Evolutionary conservation across 2,329 filamentous ascomycete genomes (phyloP).

Genomic region (Penicillium sp.): DNA sequence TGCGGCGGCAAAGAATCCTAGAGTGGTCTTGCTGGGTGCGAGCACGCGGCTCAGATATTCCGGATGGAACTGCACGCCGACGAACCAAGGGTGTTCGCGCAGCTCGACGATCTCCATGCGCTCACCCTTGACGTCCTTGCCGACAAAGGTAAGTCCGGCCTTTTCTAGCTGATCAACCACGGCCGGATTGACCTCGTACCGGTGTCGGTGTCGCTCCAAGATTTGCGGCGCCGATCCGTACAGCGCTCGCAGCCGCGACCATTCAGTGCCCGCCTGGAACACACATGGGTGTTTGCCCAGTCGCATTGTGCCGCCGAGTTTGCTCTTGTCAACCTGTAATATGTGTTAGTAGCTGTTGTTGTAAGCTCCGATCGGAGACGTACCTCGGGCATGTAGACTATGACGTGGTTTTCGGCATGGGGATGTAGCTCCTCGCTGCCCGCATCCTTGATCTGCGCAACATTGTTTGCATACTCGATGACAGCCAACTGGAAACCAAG

Average conservation of each 20-base stretch:
- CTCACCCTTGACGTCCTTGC: conserved; percentile 72
- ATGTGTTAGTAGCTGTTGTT: not conserved
- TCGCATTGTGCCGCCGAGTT: conserved; percentile 82
- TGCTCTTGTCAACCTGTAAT: conserved; percentile 58
- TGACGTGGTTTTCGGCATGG: conserved; percentile 53
- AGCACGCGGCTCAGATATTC: conserved; percentile 1
- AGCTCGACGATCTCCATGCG: conserved; percentile 83
- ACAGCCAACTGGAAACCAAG: conserved; percentile 91
- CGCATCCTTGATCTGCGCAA: conserved; percentile 17
- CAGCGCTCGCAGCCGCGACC: conserved; percentile 70
- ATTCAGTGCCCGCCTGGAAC: conserved; percentile 73
- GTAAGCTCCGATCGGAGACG: not conserved
- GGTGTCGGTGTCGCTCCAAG: conserved; percentile 77
- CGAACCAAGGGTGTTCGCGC: conserved; percentile 78
- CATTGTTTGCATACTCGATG: conserved; percentile 71
- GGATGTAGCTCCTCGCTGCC: conserved; percentile 8
- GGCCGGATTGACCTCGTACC: conserved; percentile 85
- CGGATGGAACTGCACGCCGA: conserved; percentile 68
- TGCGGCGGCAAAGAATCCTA: conserved; percentile 77
- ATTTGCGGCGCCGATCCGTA: conserved; percentile 57
- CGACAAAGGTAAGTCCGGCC: conserved; percentile 69
- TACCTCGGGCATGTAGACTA: conserved; percentile 87
- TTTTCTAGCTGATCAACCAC: conserved; percentile 65
- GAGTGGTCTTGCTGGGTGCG: conserved; percentile 50
- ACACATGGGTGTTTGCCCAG: conserved; percentile 69